Percentiles rank a stretch among this genome's conserved stretches.
Evolutionary conservation across 1,139 yeast genomes (phyloP).

Genomic region (Scheffersomyces illinoinensis): DNA sequence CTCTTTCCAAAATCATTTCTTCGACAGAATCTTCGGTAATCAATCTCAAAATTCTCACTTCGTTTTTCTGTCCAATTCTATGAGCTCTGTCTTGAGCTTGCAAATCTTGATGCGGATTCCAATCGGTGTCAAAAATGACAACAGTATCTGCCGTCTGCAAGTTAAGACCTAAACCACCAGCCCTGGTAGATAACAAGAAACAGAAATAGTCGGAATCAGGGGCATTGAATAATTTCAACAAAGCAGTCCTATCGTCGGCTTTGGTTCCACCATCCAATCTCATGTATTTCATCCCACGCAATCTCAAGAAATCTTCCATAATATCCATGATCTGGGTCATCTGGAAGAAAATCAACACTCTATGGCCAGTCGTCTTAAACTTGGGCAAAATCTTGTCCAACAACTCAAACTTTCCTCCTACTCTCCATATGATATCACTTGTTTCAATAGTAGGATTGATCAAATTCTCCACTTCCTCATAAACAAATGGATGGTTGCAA

Average conservation of each 20-base stretch:
- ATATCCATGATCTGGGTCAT: conserved; percentile 91
- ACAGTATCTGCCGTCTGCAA: conserved; percentile 89
- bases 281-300: conserved; percentile 64
- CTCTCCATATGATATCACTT: conserved; percentile 74
- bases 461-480: conserved; percentile 88
- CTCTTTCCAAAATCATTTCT: conserved; percentile 79
- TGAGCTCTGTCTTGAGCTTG: conserved; percentile 93
- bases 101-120: conserved; percentile 92
- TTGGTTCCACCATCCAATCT: conserved; percentile 83
- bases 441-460: conserved; percentile 75
- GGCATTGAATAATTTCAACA: conserved; percentile 71
- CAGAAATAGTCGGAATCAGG: conserved; percentile 74
- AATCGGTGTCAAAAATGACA: conserved; percentile 83
- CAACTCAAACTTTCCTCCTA: conserved; percentile 76
- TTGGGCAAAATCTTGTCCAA: conserved; percentile 75
- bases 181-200: conserved; percentile 79
- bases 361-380: conserved; percentile 71
- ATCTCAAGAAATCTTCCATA: conserved; percentile 79
- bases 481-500: conserved; percentile 97
- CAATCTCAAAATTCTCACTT: conserved; percentile 75
- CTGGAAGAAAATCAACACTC: conserved; percentile 80
- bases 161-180: conserved; percentile 87
- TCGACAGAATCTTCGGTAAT: conserved; percentile 83
- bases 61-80: conserved; percentile 87
- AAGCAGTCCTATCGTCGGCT: conserved; percentile 74